phyloP scores from a whole-genome alignment of 2,329 filamentous ascomycete species.

The Alternaria triticina region DNA sequence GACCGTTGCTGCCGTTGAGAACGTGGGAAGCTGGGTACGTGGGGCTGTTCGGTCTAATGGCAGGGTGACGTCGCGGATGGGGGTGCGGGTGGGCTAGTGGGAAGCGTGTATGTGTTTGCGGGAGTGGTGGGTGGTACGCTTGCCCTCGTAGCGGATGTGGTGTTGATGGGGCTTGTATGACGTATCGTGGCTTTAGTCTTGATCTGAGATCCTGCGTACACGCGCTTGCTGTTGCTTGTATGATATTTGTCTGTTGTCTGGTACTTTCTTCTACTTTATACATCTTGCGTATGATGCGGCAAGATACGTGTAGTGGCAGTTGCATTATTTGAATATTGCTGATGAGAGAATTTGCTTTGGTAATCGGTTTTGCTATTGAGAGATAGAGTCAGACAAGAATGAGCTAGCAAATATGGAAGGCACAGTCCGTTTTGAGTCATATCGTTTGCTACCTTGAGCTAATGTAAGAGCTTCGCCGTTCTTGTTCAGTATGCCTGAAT shows the following conservation, averaged over 20 bases:
- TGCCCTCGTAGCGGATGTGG: neutral
- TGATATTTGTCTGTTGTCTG: neutral
- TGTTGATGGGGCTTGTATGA: neutral
- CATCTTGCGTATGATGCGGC: neutral
- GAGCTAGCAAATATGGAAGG: neutral
- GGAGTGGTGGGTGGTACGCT: neutral
- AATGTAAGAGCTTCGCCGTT: no score
- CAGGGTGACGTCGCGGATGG: neutral
- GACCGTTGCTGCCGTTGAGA: no score
- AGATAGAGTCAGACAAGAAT: neutral
- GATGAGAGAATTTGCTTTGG: neutral
- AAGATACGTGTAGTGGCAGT: neutral
- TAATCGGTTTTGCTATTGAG: neutral
- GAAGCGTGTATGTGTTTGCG: neutral
- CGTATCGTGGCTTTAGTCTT: neutral
- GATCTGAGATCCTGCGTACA: neutral
- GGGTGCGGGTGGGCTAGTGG: neutral
- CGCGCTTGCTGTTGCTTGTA: neutral
- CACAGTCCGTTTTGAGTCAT: neutral
- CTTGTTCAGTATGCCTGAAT: no score
- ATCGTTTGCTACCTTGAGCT: neutral
- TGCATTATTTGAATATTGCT: neutral
- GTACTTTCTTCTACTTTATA: neutral
- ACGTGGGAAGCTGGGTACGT: no score
- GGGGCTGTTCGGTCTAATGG: no score